These are phyloP conservation scores for Keqinozyma sinolaborantium DNA, from an alignment of 1,139 yeast species.

Conservation along the genomic window DNA sequence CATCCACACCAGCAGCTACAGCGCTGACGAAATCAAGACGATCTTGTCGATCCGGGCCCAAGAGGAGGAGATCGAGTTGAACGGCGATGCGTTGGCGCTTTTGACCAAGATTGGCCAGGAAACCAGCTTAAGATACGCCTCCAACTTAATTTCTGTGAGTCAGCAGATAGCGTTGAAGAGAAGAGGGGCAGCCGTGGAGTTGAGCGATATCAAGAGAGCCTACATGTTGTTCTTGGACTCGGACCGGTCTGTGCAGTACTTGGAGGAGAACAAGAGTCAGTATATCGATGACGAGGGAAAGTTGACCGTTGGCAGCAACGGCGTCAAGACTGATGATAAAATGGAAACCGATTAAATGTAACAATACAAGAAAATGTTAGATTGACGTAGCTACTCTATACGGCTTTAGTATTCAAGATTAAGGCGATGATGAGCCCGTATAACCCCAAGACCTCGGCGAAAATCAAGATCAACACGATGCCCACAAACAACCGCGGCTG, in stretches of 20 bases:
- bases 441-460: constrained; percentile 97
- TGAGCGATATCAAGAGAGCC: constrained; percentile 83
- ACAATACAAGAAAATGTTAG: neutral
- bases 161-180: constrained; percentile 83
- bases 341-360: constrained; percentile 45
- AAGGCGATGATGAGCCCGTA: constrained; percentile 93
- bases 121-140: constrained; percentile 88
- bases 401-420: constrained; percentile 85
- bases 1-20: constrained; percentile 77
- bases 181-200: constrained; percentile 66
- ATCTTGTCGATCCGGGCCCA: constrained; percentile 89
- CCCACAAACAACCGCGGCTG: constrained; percentile 98
- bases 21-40: constrained; percentile 77
- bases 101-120: constrained; percentile 92
- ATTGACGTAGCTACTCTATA: constrained; percentile 39
- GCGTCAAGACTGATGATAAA: constrained; percentile 24
- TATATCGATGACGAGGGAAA: constrained; percentile 73
- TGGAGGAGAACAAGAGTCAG: constrained; percentile 64
- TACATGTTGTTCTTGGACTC: constrained; percentile 86
- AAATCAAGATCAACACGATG: constrained; percentile 94
- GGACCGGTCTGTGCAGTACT: constrained; percentile 77
- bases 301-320: constrained; percentile 45
- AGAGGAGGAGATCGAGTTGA: constrained; percentile 91
- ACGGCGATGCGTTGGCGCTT: constrained; percentile 80
- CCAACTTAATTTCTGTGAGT: constrained; percentile 86